Conservation (phyloP, 352 stramenopile species). For the Phytophthora tentaculata region DNA sequence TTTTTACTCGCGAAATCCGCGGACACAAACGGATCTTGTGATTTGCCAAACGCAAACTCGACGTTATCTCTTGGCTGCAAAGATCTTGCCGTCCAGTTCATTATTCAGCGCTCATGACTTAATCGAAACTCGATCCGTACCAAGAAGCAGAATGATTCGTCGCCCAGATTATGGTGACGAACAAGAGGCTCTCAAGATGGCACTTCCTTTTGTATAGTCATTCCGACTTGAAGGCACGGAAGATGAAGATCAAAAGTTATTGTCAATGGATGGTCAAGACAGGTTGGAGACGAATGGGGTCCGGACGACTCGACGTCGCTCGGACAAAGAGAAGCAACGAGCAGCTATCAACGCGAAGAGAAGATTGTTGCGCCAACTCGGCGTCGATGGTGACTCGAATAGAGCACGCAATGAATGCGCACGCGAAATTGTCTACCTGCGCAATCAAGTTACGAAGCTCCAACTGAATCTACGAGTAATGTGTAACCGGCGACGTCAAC, state of each 20-base stretch:
- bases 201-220: no score
- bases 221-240: no score
- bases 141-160: no score
- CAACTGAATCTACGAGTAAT: conserved; percentile 27
- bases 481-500: not conserved
- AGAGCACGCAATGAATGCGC: conserved; percentile 38
- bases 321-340: no score
- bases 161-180: no score
- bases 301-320: no score
- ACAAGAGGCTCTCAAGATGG: no score
- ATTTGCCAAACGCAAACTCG: not conserved
- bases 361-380: conserved; percentile 16
- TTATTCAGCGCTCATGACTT: not conserved
- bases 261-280: no score
- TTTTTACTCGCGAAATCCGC: not conserved
- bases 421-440: conserved; percentile 46
- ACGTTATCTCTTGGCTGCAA: not conserved
- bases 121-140: not conserved
- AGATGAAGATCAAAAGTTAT: no score
- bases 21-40: not conserved
- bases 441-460: conserved; percentile 40
- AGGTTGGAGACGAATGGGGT: no score
- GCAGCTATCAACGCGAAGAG: no score
- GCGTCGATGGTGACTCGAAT: conserved; percentile 38
- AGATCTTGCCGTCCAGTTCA: not conserved